Evolutionary conservation across 2,329 filamentous ascomycete species (phyloP), one percentile per base, ranked within the genome.

Genomic region (Apiospora marii): DNA sequence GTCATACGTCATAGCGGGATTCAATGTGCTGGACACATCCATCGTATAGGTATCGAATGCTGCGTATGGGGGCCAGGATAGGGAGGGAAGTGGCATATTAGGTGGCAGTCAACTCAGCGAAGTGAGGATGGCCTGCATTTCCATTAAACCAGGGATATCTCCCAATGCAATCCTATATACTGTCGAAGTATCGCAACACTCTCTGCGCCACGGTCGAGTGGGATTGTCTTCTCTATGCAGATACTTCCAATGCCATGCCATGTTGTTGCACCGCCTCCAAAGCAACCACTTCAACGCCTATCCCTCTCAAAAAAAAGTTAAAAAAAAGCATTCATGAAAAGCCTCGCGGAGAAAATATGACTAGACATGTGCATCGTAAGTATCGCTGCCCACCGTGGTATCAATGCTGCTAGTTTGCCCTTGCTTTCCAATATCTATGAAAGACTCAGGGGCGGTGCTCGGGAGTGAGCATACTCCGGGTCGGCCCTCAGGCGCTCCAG

Each of bases 401-500:
- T 73, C 70, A 73, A 71, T 71, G 72, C 74, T 71, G 74, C 69
- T 70, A 68, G 73, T 72, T 72, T 71, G 37, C 70, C 46, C 67
- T 70, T n/a, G 27, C 5, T 46, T 37, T 48, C 34, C 4, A 34
- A 30, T n/a, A 41, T 41, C 24, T 68, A 70, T 37, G 61, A 68
- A 48, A 70, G 22, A 30, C 69, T 51, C 43, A 68, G 46, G 41
- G 73, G 71, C 22, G 71, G 46, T 30, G 69, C 69, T 41, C 70
- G 61, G 70, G 71, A 72, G 75, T 72, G 72, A 70, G 73, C 76
- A 74, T 80, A 78, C 30, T 85, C 82, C 72, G 84, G 81, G 70
- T 87, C 83, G 76, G 78, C 73, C 72, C 85, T 84, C 80, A 85
- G 83, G 75, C 86, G 85, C 78, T 89, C 88, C 72, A 86, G 79